Base-by-base conservation (phyloP, 2,329 filamentous ascomycete genomes). In the Hansfordia pulvinata region DNA sequence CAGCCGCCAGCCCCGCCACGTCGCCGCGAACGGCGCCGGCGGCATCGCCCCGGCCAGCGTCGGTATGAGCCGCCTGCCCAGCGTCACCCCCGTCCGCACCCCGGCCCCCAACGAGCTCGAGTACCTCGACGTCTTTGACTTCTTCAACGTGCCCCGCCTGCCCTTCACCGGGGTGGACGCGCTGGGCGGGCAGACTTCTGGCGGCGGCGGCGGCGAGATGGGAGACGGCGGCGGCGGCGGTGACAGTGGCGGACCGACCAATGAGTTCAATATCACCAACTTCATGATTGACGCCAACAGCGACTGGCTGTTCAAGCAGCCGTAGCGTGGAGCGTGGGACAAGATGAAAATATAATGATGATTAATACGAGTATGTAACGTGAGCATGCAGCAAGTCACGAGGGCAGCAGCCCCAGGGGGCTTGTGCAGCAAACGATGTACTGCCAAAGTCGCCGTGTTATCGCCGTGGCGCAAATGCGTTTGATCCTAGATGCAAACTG, bases 91-190 rank as follows among this genome's bases (percentile, higher is more conserved):
- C 2, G 66, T 69, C 2, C 67, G 72, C 35, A 79, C 76, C 17
- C 80, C 82, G 1, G 79, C 74, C 8, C 69, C 79, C 2, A 83
- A 90, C 38, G 84, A 93, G 43, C 60, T 93, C 4, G 86, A 93
- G 47, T 93, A 92, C 46, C 60, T 93, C 3, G 85, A 93, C 41
- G 81, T 93, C 0, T 93, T 94, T 47, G 83, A 90, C 40, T 93
- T 92, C 46, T 94, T 93, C 62, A 93, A 93, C 46, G 74, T 92
- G 30, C 86, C 86, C 1, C 62, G 84, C 11, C 56, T 93, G 14
- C 66, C 69, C 0, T 51, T 66, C 13, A 17, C 3, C 21, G 25
- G 12, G 8, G 12, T 23, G 8, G 19, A 35, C 4, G 14, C 20
- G 12, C 19, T 24, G 33, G 36, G 23, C 32, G 27, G 26, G 32